These are phyloP conservation scores for Acanthamoeba healyi DNA, from an alignment of 208 protist genomes.

Conservation along the genomic window DNA sequence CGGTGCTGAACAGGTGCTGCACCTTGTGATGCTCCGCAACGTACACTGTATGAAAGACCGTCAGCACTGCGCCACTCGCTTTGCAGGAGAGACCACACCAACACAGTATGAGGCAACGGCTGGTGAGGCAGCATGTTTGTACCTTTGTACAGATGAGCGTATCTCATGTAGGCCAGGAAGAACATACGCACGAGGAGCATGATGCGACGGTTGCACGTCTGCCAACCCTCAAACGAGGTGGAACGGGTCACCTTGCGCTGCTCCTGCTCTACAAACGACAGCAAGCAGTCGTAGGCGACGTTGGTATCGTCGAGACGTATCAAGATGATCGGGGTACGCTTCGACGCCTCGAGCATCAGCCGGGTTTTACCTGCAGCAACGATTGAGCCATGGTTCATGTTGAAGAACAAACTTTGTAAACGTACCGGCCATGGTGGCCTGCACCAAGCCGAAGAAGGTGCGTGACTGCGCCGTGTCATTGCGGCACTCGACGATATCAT, in stretches of 20 bases:
- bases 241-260: background rate
- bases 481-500: background rate
- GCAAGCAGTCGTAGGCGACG: too few species aligned
- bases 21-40: background rate
- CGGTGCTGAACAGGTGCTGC: background rate
- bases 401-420: background rate
- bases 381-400: too few species aligned
- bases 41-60: background rate
- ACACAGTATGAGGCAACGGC: background rate
- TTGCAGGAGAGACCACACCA: background rate
- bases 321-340: too few species aligned
- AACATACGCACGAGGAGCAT: background rate
- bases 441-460: slow-evolving; percentile 2
- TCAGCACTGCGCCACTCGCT: background rate
- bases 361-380: too few species aligned
- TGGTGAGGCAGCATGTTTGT: background rate
- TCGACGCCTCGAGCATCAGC: too few species aligned
- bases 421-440: slow-evolving; percentile 38
- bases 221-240: background rate
- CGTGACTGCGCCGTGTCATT: background rate
- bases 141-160: slow-evolving; percentile 24
- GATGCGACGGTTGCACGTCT: background rate
- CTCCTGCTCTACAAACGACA: too few species aligned
- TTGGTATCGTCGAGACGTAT: too few species aligned
- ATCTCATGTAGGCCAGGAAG: slow-evolving; percentile 39